A percentile compares a stretch with the other conserved stretches of the same genome.
Evolutionary conservation across 768 basidiomycete species (phyloP).

Genomic region (Termitomyces bulborhizus): DNA sequence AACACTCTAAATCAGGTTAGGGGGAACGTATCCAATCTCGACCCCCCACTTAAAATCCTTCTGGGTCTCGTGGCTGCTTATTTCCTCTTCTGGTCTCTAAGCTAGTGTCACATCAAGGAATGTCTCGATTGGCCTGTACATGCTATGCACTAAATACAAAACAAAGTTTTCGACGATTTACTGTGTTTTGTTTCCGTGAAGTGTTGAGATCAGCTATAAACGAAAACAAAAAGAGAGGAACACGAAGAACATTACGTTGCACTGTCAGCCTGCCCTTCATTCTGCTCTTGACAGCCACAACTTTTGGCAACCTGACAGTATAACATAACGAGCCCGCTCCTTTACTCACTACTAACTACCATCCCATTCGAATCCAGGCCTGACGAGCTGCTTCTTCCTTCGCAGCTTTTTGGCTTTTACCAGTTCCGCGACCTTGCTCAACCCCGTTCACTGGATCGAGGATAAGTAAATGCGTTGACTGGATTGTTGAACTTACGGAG

Average conservation of each 20-base stretch:
- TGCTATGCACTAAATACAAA: not conserved
- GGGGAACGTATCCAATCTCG: slow-evolving; percentile 41
- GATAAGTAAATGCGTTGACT: not conserved
- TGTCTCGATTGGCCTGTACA: not conserved
- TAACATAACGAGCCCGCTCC: slow-evolving; percentile 11
- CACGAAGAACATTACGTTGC: slow-evolving; percentile 10
- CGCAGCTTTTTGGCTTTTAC: slow-evolving; percentile 58
- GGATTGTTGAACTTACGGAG: slow-evolving; percentile 30
- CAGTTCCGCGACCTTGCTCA: slow-evolving; percentile 43
- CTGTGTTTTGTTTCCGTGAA: not conserved
- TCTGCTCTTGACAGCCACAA: slow-evolving; percentile 1
- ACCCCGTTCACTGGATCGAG: slow-evolving; percentile 39
- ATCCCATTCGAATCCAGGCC: slow-evolving; percentile 48
- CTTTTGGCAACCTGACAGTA: slow-evolving; percentile 14
- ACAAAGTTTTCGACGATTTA: not conserved
- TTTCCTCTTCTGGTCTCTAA: slow-evolving; percentile 48
- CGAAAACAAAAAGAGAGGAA: not conserved
- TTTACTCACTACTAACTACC: slow-evolving; percentile 26
- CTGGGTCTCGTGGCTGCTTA: slow-evolving; percentile 61
- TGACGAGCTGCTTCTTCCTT: slow-evolving; percentile 64
- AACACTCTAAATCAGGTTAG: slow-evolving; percentile 26
- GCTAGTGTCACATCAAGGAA: slow-evolving; percentile 14
- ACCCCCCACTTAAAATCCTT: slow-evolving; percentile 64
- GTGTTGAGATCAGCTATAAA: not conserved
- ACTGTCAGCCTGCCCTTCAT: slow-evolving; percentile 14